phyloP scores from a whole-genome alignment of 2,329 filamentous ascomycete species.

The Talaromyces sp. region DNA sequence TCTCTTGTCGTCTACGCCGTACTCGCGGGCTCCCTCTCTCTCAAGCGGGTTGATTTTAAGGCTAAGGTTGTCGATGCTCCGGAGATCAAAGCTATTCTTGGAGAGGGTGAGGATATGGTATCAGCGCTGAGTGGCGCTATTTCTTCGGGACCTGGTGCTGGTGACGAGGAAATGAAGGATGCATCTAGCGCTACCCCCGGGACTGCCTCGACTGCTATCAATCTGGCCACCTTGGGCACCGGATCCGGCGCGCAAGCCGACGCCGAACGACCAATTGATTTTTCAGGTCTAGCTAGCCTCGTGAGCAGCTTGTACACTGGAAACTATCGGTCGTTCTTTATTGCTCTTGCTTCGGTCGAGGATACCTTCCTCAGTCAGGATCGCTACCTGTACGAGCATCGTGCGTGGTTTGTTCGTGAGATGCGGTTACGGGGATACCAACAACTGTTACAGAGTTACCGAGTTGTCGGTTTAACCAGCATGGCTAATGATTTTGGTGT shows the following conservation, averaged over 20 bases:
- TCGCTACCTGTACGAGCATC: conserved; percentile 92
- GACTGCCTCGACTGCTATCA: conserved; percentile 69
- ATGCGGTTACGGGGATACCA: conserved; percentile 97
- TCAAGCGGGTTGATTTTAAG: conserved; percentile 98
- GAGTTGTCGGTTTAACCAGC: conserved; percentile 91
- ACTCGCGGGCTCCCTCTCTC: conserved; percentile 85
- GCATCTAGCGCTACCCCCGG: conserved; percentile 52
- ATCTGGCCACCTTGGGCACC: conserved; percentile 77
- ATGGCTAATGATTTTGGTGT: conserved; percentile 98
- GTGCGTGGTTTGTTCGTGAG: conserved; percentile 95
- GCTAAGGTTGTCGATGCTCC: conserved; percentile 97
- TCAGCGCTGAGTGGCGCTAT: conserved; percentile 75
- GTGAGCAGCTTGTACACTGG: conserved; percentile 91
- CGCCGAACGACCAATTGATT: conserved; percentile 79
- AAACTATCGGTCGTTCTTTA: conserved; percentile 92
- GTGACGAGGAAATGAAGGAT: conserved; percentile 72
- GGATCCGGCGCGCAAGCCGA: conserved; percentile 66
- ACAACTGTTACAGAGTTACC: conserved; percentile 94
- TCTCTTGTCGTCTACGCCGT: conserved; percentile 93
- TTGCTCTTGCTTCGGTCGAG: conserved; percentile 82
- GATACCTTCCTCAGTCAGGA: conserved; percentile 92
- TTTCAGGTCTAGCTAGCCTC: conserved; percentile 79
- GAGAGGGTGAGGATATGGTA: conserved; percentile 82
- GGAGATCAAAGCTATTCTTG: conserved; percentile 95
- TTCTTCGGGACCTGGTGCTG: conserved; percentile 74